Evolutionary conservation across 2,329 filamentous ascomycete species (phyloP), one percentile per base, ranked within the genome.

Genomic region (Tolypocladium ovalisporum): DNA sequence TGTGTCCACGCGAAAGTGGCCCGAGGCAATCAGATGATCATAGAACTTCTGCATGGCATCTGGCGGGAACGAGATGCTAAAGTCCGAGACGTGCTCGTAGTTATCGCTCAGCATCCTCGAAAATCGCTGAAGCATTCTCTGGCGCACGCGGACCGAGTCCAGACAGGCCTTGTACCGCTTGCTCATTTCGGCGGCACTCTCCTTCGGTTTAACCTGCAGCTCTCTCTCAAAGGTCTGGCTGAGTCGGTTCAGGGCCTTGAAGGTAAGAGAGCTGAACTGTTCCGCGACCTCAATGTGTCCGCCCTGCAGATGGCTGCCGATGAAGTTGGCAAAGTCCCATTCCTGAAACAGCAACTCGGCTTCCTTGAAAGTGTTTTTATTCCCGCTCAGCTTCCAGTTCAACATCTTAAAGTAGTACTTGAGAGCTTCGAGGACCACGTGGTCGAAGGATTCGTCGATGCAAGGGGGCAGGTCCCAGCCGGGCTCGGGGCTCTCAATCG

Each of bases 311-410:
- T 94, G 88, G 54, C 89, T 84, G 32, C 93, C 94, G 57, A 99
- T 90, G 65, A 92, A 86, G 67, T 97, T 97, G 56, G 89, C 95
- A 67, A 97, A 97, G 58, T 91, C 90, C 94, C 94, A 99, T 73
- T 99, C 94, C 66, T 96, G 91, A 69, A 97, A 95, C 53, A 99
- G 76, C 62, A 99, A 88, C 76, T 99, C 94, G 8, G 94, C 94
- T 71, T 99, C 94, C 69, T 97, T 97, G 81, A 99, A 99, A 0
- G 92, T 97, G 74, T 97, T 99, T 71, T 97, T 97, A 77, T 97
- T 97, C 57, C 91, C 90, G 65, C 89, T 92, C 56, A 99, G 78
- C 72, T 97, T 97, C 90, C 92, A 97, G 69, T 97, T 97, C 51
- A 99, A 79, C 82, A 99, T 92, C 71, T 93, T 94, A 80, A 99